phyloP scores from a whole-genome alignment of 106 monocot genomes.

The Cymbidium sinense region DNA sequence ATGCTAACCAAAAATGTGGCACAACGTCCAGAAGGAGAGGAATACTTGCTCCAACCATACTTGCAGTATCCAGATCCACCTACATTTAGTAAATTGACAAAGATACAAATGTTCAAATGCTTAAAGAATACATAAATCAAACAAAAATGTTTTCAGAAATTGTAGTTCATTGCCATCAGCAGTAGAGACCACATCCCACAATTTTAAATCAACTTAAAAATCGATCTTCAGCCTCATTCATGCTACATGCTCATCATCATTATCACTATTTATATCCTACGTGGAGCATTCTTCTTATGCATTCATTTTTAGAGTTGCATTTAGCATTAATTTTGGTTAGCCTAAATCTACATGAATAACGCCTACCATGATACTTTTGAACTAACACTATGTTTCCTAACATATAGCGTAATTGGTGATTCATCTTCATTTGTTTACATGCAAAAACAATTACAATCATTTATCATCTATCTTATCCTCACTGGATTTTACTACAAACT shows the following conservation, averaged over 20 bases:
- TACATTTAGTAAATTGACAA: slow-evolving; percentile 14
- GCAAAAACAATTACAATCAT: neutral
- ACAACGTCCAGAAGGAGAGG: slow-evolving; percentile 86
- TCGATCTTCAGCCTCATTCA: neutral
- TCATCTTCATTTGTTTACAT: neutral
- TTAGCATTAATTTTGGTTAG: neutral
- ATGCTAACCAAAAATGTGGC: slow-evolving; percentile 81
- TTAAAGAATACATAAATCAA: neutral
- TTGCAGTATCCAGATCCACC: slow-evolving; percentile 99
- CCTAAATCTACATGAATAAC: neutral
- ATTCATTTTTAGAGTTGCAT: neutral
- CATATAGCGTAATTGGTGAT: neutral
- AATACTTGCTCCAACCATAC: slow-evolving; percentile 97
- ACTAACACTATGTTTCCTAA: neutral
- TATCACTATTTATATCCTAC: no score
- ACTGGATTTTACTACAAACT: neutral
- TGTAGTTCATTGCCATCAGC: neutral
- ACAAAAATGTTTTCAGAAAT: neutral
- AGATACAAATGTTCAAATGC: neutral
- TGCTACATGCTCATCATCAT: neutral
- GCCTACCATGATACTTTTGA: neutral
- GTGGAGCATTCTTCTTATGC: no score
- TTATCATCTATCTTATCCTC: neutral
- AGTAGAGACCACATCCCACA: neutral
- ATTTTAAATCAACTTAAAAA: neutral